These are phyloP conservation scores for Massarina eburnea DNA, from an alignment of 2,329 filamentous ascomycete genomes.

Conservation along the genomic window DNA sequence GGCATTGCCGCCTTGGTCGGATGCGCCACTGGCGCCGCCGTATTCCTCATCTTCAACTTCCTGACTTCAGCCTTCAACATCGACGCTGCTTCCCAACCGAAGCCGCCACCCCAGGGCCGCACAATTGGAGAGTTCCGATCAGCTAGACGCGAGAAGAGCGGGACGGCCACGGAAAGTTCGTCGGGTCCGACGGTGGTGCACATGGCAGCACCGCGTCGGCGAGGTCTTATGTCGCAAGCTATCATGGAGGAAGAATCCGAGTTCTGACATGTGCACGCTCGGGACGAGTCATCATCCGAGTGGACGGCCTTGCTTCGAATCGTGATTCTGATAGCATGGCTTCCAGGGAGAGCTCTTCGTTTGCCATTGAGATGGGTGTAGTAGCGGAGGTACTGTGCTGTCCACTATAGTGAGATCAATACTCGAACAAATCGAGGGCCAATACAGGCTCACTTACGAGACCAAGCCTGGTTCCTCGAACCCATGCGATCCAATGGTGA, in stretches of 20 bases:
- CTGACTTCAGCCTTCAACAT: slow-evolving; percentile 55
- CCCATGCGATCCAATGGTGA: too few relatives aligned
- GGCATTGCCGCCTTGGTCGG: slow-evolving; percentile 69
- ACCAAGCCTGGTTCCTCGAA: too few relatives aligned
- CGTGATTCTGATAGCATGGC: neutral
- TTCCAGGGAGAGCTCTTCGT: neutral
- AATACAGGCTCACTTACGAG: too few relatives aligned
- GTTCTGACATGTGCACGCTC: slow-evolving; percentile 30
- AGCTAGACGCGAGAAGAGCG: slow-evolving; percentile 28
- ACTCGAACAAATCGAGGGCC: too few relatives aligned
- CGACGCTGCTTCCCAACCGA: slow-evolving; percentile 22
- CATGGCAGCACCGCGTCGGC: slow-evolving; percentile 30
- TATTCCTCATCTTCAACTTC: slow-evolving; percentile 60
- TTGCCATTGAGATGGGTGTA: too few relatives aligned
- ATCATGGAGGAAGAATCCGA: slow-evolving; percentile 70
- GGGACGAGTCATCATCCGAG: too few relatives aligned
- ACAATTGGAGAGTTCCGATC: slow-evolving; percentile 34
- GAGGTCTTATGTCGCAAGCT: slow-evolving; percentile 60
- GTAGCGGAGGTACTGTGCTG: too few relatives aligned
- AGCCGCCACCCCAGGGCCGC: slow-evolving; percentile 12
- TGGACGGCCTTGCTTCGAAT: neutral
- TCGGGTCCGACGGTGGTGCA: slow-evolving; percentile 30
- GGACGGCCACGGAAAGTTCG: slow-evolving; percentile 15
- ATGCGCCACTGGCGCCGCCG: slow-evolving; percentile 60
- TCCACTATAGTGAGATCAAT: too few relatives aligned